Evolutionary conservation across 352 stramenopile genomes (phyloP).

Genomic region (Phytophthora pisi): DNA sequence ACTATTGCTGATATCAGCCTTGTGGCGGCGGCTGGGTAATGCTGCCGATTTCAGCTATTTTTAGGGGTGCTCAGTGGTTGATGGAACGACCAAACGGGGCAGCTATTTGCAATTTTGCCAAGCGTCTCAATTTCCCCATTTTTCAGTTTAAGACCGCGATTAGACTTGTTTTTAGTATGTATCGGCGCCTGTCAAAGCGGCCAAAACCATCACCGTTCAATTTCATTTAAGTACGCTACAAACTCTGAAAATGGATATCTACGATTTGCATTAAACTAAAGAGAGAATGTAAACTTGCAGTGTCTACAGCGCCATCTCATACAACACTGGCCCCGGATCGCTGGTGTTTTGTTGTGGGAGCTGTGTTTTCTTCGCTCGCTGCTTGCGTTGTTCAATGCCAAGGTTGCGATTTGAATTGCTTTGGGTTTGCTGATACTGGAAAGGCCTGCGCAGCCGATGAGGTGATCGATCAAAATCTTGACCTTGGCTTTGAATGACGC

Average conservation of each 20-base stretch:
- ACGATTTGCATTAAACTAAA: neutral
- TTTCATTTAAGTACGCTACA: neutral
- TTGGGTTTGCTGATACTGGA: too few relatives aligned
- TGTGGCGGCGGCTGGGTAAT: neutral
- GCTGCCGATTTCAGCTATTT: neutral
- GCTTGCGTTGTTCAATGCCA: neutral
- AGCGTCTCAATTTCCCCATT: neutral
- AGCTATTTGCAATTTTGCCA: neutral
- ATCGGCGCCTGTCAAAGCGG: neutral
- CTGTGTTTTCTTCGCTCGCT: neutral
- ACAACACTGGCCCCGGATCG: neutral
- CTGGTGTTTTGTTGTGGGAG: neutral
- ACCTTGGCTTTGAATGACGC: too few relatives aligned
- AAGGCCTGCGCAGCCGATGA: too few relatives aligned
- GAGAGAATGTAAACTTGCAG: neutral
- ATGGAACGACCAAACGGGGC: neutral
- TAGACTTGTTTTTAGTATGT: neutral
- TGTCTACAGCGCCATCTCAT: neutral
- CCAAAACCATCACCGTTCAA: neutral
- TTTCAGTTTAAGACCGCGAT: neutral
- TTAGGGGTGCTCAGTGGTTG: neutral
- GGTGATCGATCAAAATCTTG: too few relatives aligned
- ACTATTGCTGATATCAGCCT: neutral
- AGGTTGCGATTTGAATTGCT: too few relatives aligned
- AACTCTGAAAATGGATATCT: neutral